Evolutionary conservation across 23 red algal genomes (phyloP), one percentile per base, ranked within the genome.

Genomic region (Gracilaria vermiculophylla): DNA sequence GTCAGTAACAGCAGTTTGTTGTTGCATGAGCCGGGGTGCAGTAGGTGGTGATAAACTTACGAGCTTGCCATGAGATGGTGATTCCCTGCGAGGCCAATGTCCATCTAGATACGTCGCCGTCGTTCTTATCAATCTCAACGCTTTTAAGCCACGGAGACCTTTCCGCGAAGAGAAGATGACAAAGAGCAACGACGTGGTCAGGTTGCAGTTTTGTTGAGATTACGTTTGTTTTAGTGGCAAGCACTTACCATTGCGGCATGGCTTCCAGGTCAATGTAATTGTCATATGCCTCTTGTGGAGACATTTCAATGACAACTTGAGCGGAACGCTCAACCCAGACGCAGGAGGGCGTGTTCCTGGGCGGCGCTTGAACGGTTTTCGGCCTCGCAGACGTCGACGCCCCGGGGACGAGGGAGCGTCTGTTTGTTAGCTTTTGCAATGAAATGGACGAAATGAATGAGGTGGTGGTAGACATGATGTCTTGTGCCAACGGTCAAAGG

Each of bases 61-160:
- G 72, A 21, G 87, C 87, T 20, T 91, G 53, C 87, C 87, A 91
- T 6, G 87, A 91, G 10, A 95, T 76, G 32, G 35, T 47, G 6
- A 95, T 49, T 37, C 92, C 92, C 4, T 85, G 45, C 17, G 85
- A 83, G 21, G 85, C 76, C 19, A 95, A 42, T 1, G 79, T 90
- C 92, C 92, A 95, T 74, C 77, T 41, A 8, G 60, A 73, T 16
- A 92, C 64, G 23, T 81, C 53, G 19, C 77, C 49, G 65, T 92
- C 89, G 28, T 36, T 53, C 27, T 83, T 51, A 62, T 92, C 89
- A 29, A 92, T 78, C 28, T 76, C 76, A 55, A 92, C 89, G 34
- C 66, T 81, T 39, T 76, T 83, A 15, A 92, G 54, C 89, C 89
- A 92, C 7, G 89, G 77, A 17, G 81, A 86, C 81, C 81, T 85